Evolutionary conservation across 441 rosid species (phyloP), one percentile per base, ranked within the genome.

Genomic region (Isatis lusitanica): DNA sequence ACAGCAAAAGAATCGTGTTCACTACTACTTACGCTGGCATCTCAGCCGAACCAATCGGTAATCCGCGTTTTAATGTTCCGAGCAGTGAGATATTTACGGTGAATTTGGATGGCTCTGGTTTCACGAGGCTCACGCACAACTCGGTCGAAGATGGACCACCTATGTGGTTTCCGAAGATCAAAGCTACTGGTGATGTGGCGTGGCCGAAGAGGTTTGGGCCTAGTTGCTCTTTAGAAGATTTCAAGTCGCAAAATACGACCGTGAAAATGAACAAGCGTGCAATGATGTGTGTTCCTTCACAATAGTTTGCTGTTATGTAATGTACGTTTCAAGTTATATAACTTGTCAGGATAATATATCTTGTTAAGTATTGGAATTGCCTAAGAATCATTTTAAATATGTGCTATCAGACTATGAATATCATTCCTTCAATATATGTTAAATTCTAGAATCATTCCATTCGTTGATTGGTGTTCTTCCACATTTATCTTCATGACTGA

Each of bases 81-180:
- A 88, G 87, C 16, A 89, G 98, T 1, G 98, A 91, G 85, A 91
- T 91, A 16, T 91, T 55, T 71, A 91, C 86, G 0, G 70, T 93
- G 6, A 88, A 82, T 67, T 81, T 93, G 85, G 96, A 93, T 26
- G 96, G 96, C 31, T 84, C 98, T 18, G 88, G 71, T 83, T 69
- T 91, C 53, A 88, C 51, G 85, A 91, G 97, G 73, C 67, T 85
- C 43, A 93, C 96, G 0, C 91, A 88, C 15, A 93, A 91, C 43
- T 88, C 93, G 0, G 86, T 77, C 28, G 97, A 91, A 76, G 97
- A 93, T 81, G 97, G 98, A 44, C 90, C 98, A 42, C 91, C 96
- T 0, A 74, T 85, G 1, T 93, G 97, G 97, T 87, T 83, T 7
- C 88, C 89, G 0, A 56, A 52, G 17, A 83, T 77, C 55, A 81